Evolutionary conservation across 2,329 filamentous ascomycete genomes (phyloP).

Genomic region (Trichoderma hamatum): DNA sequence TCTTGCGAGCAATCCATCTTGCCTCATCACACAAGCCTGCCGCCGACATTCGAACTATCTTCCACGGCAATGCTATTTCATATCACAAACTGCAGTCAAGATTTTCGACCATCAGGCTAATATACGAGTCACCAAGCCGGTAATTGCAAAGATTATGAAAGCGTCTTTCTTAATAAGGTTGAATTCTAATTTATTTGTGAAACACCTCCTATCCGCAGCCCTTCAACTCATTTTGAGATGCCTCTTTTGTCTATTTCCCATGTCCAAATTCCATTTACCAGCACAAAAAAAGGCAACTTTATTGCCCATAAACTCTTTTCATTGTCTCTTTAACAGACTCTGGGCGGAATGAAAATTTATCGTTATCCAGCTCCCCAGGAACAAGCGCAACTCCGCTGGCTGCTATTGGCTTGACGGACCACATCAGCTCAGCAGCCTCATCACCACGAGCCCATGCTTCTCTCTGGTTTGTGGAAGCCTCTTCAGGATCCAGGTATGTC

Average conservation of each 20-base stretch:
- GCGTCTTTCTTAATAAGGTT: too few species aligned
- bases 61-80: too few species aligned
- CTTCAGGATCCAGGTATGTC: neutral
- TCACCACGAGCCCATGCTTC: constrained; percentile 4
- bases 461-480: neutral
- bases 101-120: too few species aligned
- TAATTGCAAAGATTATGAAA: too few species aligned
- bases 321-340: constrained; percentile 8
- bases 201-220: neutral
- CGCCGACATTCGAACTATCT: too few species aligned
- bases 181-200: neutral
- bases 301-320: neutral
- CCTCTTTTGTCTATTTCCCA: neutral
- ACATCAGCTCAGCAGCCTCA: neutral
- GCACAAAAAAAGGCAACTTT: neutral
- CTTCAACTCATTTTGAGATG: neutral
- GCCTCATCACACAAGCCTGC: too few species aligned
- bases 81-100: too few species aligned
- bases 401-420: constrained; percentile 12
- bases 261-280: neutral
- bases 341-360: constrained; percentile 6
- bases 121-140: too few species aligned
- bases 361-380: constrained; percentile 14
- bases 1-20: too few species aligned
- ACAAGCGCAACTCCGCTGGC: constrained; percentile 7